phyloP scores from a whole-genome alignment of 2,329 filamentous ascomycete genomes.

The Phyllosticta citrichinensis region DNA sequence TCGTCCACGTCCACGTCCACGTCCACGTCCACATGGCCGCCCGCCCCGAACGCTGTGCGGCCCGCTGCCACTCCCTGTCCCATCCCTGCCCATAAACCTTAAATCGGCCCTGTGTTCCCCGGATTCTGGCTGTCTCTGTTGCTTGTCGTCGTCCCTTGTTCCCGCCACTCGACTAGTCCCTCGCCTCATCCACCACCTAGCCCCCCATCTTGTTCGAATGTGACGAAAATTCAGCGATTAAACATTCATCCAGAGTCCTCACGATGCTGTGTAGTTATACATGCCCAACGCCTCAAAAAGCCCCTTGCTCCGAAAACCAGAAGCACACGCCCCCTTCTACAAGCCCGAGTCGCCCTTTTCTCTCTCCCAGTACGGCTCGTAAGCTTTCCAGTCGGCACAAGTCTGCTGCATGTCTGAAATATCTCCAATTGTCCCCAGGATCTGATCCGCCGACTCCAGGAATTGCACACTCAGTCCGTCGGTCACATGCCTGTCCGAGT shows the following conservation, averaged over 20 bases:
- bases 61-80: neutral
- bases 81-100: neutral
- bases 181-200: neutral
- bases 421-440: conserved; percentile 10
- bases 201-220: neutral
- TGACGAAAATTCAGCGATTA: neutral
- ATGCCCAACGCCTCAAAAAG: neutral
- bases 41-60: neutral
- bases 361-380: conserved; percentile 12
- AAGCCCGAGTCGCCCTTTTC: conserved; percentile 7
- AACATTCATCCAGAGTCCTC: neutral
- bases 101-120: neutral
- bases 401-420: conserved; percentile 19
- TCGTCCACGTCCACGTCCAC: neutral
- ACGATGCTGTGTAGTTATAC: neutral
- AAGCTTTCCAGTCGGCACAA: conserved; percentile 24
- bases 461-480: conserved; percentile 43
- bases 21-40: neutral
- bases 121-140: neutral
- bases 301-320: neutral
- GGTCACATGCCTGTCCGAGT: conserved; percentile 22
- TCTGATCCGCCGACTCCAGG: conserved; percentile 32
- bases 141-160: neutral
- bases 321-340: neutral
- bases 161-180: neutral